Evolutionary conservation across 2,329 filamentous ascomycete species (phyloP), one percentile per base, ranked within the genome.

Genomic region (Thielaviopsis musarum): DNA sequence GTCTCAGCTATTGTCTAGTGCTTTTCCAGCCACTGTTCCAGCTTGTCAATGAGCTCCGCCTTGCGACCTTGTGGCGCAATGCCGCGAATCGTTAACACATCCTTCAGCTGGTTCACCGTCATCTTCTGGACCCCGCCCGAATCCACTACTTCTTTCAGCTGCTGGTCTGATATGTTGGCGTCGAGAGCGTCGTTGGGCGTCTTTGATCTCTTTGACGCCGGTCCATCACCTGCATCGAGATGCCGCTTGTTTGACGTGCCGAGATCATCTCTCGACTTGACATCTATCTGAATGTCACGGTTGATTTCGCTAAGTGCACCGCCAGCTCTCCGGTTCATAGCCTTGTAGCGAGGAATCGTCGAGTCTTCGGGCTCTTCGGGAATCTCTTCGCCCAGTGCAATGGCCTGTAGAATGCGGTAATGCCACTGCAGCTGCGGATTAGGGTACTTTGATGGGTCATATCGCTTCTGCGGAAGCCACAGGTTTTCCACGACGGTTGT

Each of bases 371-470:
- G 72, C 56, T 84, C 79, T 21, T 87, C 84, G 0, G 91, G 91
- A 1, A 95, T 73, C 64, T 96, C 91, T 68, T 98, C 93, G 41
- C 95, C 91, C 0, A 98, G 76, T 0, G 93, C 93, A 60, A 96
- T 78, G 6, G 88, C 86, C 71, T 98, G 93, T 0, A 98, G 74
- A 53, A 98, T 95, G 63, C 83, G 85, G 75, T 97, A 98, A 73
- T 97, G 93, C 91, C 91, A 98, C 72, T 98, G 93, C 24, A 98
- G 76, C 9, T 87, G 80, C 10, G 91, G 90, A 63, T 98, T 98
- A 0, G 93, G 88, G 66, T 96, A 97, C 67, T 86, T 93, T 1
- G 76, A 75, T 1, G 91, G 91, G 64, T 95, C 86, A 67, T 94
- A 98, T 34, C 80, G 76, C 5, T 80, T 90, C 66, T 88, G 91